Percentiles rank a stretch among this genome's conserved stretches.
These are phyloP conservation scores for Peltaster fructicola DNA, from an alignment of 2,329 filamentous ascomycete species.

Conservation along the genomic window DNA sequence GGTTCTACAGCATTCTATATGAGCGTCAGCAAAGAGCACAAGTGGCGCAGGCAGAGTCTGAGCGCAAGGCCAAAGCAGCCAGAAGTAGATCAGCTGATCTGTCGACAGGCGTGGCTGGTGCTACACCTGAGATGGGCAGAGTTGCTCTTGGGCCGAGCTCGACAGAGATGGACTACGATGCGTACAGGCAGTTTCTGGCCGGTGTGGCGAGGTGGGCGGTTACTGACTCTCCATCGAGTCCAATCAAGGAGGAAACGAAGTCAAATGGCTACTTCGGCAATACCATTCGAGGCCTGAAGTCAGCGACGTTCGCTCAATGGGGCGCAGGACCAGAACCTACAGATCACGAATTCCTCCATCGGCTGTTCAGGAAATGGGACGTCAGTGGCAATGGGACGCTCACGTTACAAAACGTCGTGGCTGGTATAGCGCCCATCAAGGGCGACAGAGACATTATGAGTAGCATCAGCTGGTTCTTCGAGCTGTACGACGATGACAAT, in stretches of 20 bases:
- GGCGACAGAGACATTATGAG: constrained; percentile 94
- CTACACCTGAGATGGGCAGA: constrained; percentile 57
- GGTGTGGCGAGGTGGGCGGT: constrained; percentile 80
- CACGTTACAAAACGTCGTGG: constrained; percentile 80
- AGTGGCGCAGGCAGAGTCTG: constrained; percentile 51
- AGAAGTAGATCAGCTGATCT: constrained; percentile 34
- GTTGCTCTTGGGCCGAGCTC: constrained; percentile 80
- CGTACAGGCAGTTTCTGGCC: constrained; percentile 84
- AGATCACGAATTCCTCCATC: constrained; percentile 84
- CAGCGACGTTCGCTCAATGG: constrained; percentile 34
- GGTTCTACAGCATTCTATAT: constrained; percentile 83
- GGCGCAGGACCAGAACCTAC: constrained; percentile 52
- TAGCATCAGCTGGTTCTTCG: constrained; percentile 93
- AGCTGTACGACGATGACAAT: constrained; percentile 83
- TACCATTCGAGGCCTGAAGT: constrained; percentile 20
- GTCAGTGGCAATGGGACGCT: constrained; percentile 57
- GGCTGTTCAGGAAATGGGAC: constrained; percentile 81
- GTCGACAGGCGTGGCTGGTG: constrained; percentile 29
- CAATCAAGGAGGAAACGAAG: constrained; percentile 33
- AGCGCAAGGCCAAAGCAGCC: constrained; percentile 48
- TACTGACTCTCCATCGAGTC: constrained; percentile 58
- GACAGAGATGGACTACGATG: constrained; percentile 92
- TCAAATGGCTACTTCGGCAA: constrained; percentile 40
- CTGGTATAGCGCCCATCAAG: constrained; percentile 77
- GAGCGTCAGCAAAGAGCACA: constrained; percentile 72